Conservation (phyloP, 1,284 basidiomycete species). For the Ustilago sp. region DNA sequence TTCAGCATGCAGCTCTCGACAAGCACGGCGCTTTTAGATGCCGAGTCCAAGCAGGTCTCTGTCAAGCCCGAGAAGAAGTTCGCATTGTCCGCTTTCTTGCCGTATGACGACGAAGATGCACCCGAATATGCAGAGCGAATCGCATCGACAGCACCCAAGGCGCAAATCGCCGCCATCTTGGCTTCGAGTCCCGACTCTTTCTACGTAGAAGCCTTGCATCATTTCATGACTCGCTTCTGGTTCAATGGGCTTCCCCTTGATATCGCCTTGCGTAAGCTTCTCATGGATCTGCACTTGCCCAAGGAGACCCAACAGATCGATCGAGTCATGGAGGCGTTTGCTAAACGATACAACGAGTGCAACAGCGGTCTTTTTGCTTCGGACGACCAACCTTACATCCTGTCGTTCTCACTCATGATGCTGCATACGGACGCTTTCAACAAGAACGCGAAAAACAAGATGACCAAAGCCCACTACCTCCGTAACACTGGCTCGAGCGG, state of each 20-base stretch:
- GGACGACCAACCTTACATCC: conserved; percentile 88
- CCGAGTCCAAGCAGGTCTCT: conserved; percentile 20
- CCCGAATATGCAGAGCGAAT: conserved; percentile 54
- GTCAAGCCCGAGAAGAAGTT: conserved; percentile 39
- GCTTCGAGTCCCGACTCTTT: conserved; percentile 78
- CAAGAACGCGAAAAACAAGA: conserved; percentile 95
- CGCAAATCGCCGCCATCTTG: conserved; percentile 57
- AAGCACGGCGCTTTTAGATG: conserved; percentile 20
- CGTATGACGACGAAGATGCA: conserved; percentile 51
- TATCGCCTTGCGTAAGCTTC: conserved; percentile 86
- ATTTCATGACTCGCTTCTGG: conserved; percentile 83
- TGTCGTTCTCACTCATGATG: conserved; percentile 99
- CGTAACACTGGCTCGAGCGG: conserved; percentile 76
- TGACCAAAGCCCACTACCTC: conserved; percentile 73
- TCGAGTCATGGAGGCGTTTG: conserved; percentile 94
- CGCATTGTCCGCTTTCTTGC: conserved; percentile 42
- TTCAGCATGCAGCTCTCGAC: conserved; percentile 40
- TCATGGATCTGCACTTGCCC: conserved; percentile 92
- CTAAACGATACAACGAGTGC: conserved; percentile 83
- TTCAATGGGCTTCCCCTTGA: conserved; percentile 88
- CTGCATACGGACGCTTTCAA: conserved; percentile 98
- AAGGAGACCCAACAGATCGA: conserved; percentile 99
- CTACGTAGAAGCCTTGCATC: conserved; percentile 78
- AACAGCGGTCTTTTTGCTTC: conserved; percentile 82
- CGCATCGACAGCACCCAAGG: conserved; percentile 33